A percentile compares a stretch with the other conserved stretches of the same genome.
These are phyloP conservation scores for Penicillium olsonii DNA, from an alignment of 2,329 filamentous ascomycete species.

Conservation along the genomic window DNA sequence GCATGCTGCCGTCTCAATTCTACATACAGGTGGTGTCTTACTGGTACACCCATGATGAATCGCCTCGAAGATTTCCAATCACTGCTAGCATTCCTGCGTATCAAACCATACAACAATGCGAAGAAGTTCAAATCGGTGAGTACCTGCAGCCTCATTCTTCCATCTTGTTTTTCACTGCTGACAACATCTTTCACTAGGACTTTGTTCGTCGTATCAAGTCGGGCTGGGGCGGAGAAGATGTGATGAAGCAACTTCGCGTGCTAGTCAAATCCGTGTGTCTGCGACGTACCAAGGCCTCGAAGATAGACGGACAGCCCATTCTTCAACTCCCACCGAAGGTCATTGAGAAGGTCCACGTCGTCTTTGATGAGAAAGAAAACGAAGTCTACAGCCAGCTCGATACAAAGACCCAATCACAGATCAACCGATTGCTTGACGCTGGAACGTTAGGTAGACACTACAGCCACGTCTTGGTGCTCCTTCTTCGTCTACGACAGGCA, in stretches of 20 bases:
- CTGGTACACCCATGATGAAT: constrained; percentile 89
- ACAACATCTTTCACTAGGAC: constrained; percentile 34
- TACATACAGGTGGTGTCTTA: constrained; percentile 70
- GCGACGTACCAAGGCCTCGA: constrained; percentile 76
- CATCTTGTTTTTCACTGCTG: background rate
- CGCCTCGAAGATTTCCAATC: constrained; percentile 75
- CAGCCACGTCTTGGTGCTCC: constrained; percentile 74
- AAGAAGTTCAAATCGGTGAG: constrained; percentile 61
- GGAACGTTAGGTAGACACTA: constrained; percentile 73
- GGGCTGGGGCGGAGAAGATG: constrained; percentile 40
- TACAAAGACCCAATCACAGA: constrained; percentile 64
- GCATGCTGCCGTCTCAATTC: constrained; percentile 62
- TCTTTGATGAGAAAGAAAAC: constrained; percentile 67
- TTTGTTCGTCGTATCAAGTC: constrained; percentile 57
- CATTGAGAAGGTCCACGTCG: constrained; percentile 62
- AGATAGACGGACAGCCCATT: constrained; percentile 78
- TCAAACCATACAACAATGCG: constrained; percentile 71
- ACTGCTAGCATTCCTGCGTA: constrained; percentile 73
- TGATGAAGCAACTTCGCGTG: constrained; percentile 72
- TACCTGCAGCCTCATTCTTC: constrained; percentile 8
- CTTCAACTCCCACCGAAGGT: constrained; percentile 67
- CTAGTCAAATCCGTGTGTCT: constrained; percentile 79
- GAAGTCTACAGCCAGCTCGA: constrained; percentile 69
- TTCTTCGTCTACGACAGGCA: constrained; percentile 77
- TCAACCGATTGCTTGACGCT: constrained; percentile 74